Evolutionary conservation across 2,329 filamentous ascomycete species (phyloP).

Genomic region (Alternaria longipes): DNA sequence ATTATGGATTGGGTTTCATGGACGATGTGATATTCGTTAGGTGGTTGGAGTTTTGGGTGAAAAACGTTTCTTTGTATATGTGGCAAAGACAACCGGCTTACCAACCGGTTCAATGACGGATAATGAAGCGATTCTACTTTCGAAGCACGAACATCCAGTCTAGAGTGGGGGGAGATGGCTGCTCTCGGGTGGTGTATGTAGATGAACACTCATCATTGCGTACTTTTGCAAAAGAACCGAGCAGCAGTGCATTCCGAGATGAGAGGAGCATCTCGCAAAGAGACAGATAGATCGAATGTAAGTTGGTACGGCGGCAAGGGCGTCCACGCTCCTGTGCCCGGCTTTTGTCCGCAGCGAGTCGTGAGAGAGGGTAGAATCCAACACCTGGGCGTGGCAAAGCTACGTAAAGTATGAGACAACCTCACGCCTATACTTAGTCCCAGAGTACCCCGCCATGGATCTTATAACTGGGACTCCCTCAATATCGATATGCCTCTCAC

Average conservation of each 20-base stretch:
- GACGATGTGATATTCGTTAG: not conserved
- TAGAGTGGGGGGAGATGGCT: not conserved
- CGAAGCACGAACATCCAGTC: not conserved
- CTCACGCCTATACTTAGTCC: not conserved
- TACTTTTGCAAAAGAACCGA: conserved; percentile 1
- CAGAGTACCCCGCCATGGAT: conserved; percentile 4
- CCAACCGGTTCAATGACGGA: not conserved
- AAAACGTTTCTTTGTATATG: not conserved
- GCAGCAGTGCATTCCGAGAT: not conserved
- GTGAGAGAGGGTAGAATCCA: not conserved
- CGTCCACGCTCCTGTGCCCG: not conserved
- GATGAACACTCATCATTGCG: not conserved
- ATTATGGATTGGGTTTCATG: no score
- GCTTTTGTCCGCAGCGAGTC: conserved; percentile 1
- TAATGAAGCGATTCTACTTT: not conserved
- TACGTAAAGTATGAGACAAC: conserved; percentile 1
- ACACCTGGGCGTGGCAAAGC: not conserved
- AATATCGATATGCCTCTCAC: conserved; percentile 9
- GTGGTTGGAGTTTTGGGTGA: not conserved
- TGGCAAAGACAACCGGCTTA: not conserved
- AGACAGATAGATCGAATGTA: not conserved
- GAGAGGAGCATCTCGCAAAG: not conserved
- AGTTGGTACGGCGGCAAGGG: not conserved
- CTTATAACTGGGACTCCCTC: conserved; percentile 6
- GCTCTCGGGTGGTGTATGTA: not conserved